These are phyloP conservation scores for Heliamphora pulchella DNA, from an alignment of 179 eudicot genomes.

Conservation along the genomic window DNA sequence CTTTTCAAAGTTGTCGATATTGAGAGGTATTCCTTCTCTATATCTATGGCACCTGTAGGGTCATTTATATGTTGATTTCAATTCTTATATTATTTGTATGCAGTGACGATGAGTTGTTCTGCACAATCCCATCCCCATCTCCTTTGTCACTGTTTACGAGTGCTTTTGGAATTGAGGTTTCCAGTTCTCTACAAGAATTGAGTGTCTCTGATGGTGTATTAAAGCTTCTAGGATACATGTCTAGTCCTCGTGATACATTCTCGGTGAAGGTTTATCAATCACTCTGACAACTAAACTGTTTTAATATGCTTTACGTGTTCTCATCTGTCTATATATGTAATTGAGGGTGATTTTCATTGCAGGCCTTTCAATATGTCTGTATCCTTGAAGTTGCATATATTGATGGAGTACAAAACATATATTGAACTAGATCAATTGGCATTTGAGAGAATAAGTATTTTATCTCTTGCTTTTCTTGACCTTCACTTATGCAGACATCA, in stretches of 20 bases:
- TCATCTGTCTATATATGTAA: slow-evolving; percentile 19
- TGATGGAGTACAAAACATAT: slow-evolving; percentile 1
- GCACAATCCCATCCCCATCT: slow-evolving; percentile 52
- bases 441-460: slow-evolving; percentile 2
- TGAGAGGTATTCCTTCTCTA: slow-evolving; percentile 48
- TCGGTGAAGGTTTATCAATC: slow-evolving; percentile 48
- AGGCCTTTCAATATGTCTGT: slow-evolving; percentile 91
- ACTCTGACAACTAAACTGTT: slow-evolving; percentile 6
- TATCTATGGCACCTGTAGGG: slow-evolving; percentile 11
- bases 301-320: slow-evolving; percentile 8
- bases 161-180: slow-evolving; percentile 57
- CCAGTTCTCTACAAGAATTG: slow-evolving; percentile 45
- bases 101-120: slow-evolving; percentile 76
- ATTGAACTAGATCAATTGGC: background rate
- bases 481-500: slow-evolving; percentile 61
- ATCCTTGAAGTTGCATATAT: slow-evolving; percentile 39
- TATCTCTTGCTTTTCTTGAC: slow-evolving; percentile 30
- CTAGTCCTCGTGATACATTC: slow-evolving; percentile 48
- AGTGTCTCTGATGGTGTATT: slow-evolving; percentile 51
- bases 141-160: slow-evolving; percentile 56
- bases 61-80: slow-evolving; percentile 10
- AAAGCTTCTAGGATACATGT: slow-evolving; percentile 70
- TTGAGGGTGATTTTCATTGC: slow-evolving; percentile 31
- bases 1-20: slow-evolving; percentile 62
- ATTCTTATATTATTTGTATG: slow-evolving; percentile 26